Base-by-base conservation (phyloP, 768 basidiomycete genomes). In the Phanerochaete sordida region DNA sequence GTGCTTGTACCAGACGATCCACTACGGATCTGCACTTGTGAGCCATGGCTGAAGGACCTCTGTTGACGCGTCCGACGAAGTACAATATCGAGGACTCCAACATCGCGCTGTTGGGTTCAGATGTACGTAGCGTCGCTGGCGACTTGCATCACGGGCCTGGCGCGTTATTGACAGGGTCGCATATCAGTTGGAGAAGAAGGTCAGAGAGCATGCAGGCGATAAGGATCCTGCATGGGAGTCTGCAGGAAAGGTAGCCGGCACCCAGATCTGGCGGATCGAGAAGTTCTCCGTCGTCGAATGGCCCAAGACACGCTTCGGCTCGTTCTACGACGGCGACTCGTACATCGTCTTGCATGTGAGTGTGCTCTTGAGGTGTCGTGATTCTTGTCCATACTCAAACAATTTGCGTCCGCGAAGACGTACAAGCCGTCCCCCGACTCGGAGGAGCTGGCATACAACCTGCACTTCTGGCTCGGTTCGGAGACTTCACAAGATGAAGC, bases 381-480 rank as follows among this genome's bases (percentile, higher is more conserved):
- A n/a, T n/a, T n/a, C n/a, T n/a, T n/a, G n/a, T n/a, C n/a, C n/a
- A n/a, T n/a, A n/a, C n/a, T n/a, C n/a, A n/a, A n/a, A n/a, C n/a
- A n/a, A 37, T 8, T 39, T 26, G n/a, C 33, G 12, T 23, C 52
- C 28, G 43, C 19, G 8, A 56, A 88, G 86, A 86, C 84, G 3
- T 86, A 83, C 72, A 84, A 84, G 70, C 75, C 76, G 54, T 73
- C 74, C 5, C 79, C 80, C 3, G 77, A 84, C 27, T 69, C 77
- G 8, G 71, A 79, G 19, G 67, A 75, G 6, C 69, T 85, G 16
- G 81, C 77, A 0, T 85, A 82, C 64, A 77, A 87, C 67, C 74
- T 88, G 28, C 85, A 87, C 68, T 87, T 86, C 68, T 87, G 85
- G 85, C 72, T 87, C 3, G 84, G 87, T 13, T 72, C 77, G 57